A percentile compares a stretch with the other conserved stretches of the same genome.
These are phyloP conservation scores for Cladosporium sp. DNA, from an alignment of 2,329 filamentous ascomycete species.

Conservation along the genomic window DNA sequence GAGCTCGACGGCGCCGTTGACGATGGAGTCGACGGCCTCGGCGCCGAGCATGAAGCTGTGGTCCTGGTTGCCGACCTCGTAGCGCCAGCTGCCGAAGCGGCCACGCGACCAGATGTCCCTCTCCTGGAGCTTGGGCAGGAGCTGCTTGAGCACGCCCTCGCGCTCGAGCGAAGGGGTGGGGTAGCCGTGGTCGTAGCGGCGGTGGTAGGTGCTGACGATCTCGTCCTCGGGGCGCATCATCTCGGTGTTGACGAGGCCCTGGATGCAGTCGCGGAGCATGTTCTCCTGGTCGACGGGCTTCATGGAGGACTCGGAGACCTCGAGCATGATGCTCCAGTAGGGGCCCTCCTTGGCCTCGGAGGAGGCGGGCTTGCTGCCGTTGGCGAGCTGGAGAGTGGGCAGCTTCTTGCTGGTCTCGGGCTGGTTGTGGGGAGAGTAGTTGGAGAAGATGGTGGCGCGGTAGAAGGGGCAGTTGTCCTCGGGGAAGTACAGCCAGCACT, in stretches of 20 bases:
- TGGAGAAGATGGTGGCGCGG: slow-evolving; percentile 99
- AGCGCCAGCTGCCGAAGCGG: slow-evolving; percentile 96
- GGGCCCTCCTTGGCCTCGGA: slow-evolving; percentile 78
- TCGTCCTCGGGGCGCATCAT: slow-evolving; percentile 91
- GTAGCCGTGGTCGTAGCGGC: slow-evolving; percentile 97
- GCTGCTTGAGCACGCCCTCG: slow-evolving; percentile 87
- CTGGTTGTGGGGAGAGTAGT: slow-evolving; percentile 99
- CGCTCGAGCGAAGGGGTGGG: slow-evolving; percentile 93
- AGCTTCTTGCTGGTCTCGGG: slow-evolving; percentile 80
- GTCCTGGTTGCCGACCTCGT: slow-evolving; percentile 96
- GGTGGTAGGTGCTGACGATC: slow-evolving; percentile 97
- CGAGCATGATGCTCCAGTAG: slow-evolving; percentile 99
- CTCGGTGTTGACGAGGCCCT: slow-evolving; percentile 95
- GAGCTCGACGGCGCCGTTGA: slow-evolving; percentile 84
- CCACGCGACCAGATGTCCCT: slow-evolving; percentile 93
- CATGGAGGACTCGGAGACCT: slow-evolving; percentile 92
- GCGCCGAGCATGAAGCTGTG: slow-evolving; percentile 98
- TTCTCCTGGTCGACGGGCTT: slow-evolving; percentile 89
- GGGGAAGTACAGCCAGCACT: slow-evolving; percentile 99
- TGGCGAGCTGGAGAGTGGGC: slow-evolving; percentile 78
- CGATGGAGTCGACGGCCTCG: slow-evolving; percentile 86
- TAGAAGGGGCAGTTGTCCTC: slow-evolving; percentile 99
- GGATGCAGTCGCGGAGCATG: slow-evolving; percentile 85
- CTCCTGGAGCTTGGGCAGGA: slow-evolving; percentile 88
- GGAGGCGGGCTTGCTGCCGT: slow-evolving; percentile 77